These are phyloP conservation scores for Cercospora citrullina DNA, from an alignment of 2,329 filamentous ascomycete genomes.

Conservation along the genomic window DNA sequence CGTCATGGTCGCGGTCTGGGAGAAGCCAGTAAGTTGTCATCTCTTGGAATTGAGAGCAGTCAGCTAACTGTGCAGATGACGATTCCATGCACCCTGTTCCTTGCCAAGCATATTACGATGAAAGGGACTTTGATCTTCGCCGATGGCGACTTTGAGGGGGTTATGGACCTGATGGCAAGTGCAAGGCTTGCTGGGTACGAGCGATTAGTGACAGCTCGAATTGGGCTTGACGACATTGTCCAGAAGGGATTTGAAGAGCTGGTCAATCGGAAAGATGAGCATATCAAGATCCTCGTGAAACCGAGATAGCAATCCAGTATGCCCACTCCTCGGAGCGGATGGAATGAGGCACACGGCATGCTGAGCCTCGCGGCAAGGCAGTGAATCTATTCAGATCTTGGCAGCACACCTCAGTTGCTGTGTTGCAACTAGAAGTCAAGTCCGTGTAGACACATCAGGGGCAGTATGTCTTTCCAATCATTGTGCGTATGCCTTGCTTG, in stretches of 20 bases:
- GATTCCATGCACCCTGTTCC: constrained; percentile 21
- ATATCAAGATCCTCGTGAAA: constrained; percentile 25
- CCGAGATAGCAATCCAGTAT: constrained; percentile 1
- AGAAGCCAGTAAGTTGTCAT: constrained; percentile 21
- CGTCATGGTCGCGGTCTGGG: constrained; percentile 32
- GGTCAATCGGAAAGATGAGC: constrained; percentile 21
- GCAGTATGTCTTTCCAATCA: constrained; percentile 62
- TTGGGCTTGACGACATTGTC: constrained; percentile 20
- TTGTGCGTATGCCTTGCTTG: constrained; percentile 43
- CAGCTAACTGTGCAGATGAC: constrained; percentile 15
- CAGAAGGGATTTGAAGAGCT: constrained; percentile 23
- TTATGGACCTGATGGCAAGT: constrained; percentile 22
- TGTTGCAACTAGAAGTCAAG: background rate
- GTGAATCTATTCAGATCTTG: background rate
- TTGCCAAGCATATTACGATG: constrained; percentile 26
- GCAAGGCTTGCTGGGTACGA: constrained; percentile 21
- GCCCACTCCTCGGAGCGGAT: background rate
- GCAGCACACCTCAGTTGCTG: background rate
- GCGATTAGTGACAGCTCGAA: constrained; percentile 24
- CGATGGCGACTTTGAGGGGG: constrained; percentile 21
- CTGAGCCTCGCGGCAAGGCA: background rate
- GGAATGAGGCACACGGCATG: background rate
- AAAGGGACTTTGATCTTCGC: constrained; percentile 25
- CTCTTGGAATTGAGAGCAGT: background rate
- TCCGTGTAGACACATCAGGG: background rate